Evolutionary conservation across 129 eudicot genomes (phyloP).

Genomic region (Helianthus annuus): DNA sequence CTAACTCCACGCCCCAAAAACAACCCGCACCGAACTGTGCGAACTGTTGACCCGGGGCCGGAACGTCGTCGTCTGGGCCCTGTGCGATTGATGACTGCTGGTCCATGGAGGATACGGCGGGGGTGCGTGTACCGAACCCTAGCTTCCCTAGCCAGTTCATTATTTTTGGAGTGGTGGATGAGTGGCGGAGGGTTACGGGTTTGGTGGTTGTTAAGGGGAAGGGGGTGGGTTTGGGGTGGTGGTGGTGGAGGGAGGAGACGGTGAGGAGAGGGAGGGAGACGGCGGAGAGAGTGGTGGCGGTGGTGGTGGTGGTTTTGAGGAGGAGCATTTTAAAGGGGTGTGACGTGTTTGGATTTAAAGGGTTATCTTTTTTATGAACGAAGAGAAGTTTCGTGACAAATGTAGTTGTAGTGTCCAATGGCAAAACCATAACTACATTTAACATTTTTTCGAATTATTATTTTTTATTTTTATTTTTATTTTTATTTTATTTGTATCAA

Average conservation of each 20-base stretch:
- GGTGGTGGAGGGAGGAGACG: conserved; percentile 33
- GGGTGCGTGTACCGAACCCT: conserved; percentile 56
- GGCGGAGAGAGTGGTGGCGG: conserved; percentile 25
- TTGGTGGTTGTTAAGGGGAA: conserved; percentile 22
- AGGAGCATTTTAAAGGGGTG: conserved; percentile 42
- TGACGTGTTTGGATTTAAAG: conserved; percentile 28
- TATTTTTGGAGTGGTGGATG: conserved; percentile 43
- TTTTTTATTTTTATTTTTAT: not conserved
- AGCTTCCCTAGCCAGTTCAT: conserved; percentile 67
- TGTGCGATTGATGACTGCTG: conserved; percentile 55
- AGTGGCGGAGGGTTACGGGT: conserved; percentile 28
- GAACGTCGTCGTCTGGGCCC: conserved; percentile 72
- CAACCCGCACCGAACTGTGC: conserved; percentile 93
- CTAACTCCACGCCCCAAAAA: conserved; percentile 87
- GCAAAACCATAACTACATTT: not conserved
- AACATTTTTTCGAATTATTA: not conserved
- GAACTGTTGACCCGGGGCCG: conserved; percentile 74
- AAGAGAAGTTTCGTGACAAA: conserved; percentile 25
- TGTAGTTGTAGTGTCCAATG: not conserved
- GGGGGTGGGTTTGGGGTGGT: conserved; percentile 21
- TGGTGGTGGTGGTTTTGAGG: conserved; percentile 41
- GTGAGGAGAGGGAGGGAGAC: conserved; percentile 35
- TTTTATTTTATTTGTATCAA: too few relatives aligned
- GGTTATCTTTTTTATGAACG: conserved; percentile 3
- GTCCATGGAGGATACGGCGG: conserved; percentile 44